A percentile compares a stretch with the other conserved stretches of the same genome.
These are phyloP conservation scores for Aspergillus campestris DNA, from an alignment of 495 filamentous ascomycete genomes.

Conservation along the genomic window DNA sequence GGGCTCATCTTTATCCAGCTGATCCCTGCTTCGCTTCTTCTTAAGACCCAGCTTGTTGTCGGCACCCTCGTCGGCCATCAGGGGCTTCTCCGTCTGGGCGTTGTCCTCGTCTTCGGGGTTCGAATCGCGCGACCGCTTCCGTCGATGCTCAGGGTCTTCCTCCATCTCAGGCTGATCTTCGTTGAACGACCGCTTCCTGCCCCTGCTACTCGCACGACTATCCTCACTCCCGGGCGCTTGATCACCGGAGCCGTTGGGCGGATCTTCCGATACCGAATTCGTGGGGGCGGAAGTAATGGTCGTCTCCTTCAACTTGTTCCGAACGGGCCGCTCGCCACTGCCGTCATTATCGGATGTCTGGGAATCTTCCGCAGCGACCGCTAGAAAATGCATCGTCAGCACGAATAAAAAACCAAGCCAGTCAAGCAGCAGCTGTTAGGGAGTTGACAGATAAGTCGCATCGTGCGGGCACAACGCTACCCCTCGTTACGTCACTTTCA, in stretches of 20 bases:
- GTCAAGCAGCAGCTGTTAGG: background rate
- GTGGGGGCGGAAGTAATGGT: conserved; percentile 38
- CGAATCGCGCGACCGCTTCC: conserved; percentile 42
- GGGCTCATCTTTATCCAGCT: conserved; percentile 35
- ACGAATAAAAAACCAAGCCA: background rate
- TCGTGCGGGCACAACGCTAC: background rate
- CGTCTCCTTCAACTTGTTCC: conserved; percentile 55
- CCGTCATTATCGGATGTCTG: conserved; percentile 39
- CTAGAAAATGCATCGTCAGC: background rate
- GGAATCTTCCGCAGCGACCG: conserved; percentile 21
- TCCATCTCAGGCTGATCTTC: conserved; percentile 30
- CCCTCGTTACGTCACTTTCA: background rate
- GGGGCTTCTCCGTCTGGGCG: background rate
- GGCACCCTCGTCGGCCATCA: background rate
- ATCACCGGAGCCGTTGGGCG: conserved; percentile 1
- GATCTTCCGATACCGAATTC: conserved; percentile 6
- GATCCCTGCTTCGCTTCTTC: conserved; percentile 47
- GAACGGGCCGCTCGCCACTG: conserved; percentile 46
- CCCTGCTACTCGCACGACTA: conserved; percentile 24
- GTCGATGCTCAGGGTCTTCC: conserved; percentile 21
- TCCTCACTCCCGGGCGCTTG: conserved; percentile 5
- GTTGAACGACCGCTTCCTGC: conserved; percentile 52
- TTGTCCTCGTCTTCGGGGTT: conserved; percentile 8
- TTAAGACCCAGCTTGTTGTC: conserved; percentile 25
- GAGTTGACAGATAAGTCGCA: background rate